Evolutionary conservation across 169 alveolate species (phyloP), one percentile per base, ranked within the genome.

Genomic region (Amoebophrya sp.): DNA sequence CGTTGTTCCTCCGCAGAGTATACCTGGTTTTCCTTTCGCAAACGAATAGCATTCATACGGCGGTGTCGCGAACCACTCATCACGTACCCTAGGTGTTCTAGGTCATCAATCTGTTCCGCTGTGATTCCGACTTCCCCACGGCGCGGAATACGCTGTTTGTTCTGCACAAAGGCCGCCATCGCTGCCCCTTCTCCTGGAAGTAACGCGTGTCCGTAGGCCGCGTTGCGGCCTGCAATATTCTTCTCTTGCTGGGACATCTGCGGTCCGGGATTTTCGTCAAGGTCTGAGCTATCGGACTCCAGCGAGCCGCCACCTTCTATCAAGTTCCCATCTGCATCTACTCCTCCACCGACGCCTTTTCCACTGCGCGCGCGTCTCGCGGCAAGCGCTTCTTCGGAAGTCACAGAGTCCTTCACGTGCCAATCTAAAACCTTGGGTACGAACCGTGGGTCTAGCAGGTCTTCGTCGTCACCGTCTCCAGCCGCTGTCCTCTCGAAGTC

Each of bases 31-130:
- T 96, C 97, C 89, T 96, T 96, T 93, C 97, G 93, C 89, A 95
- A 92, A 65, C 98, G 95, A 41, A 96, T 96, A 34, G 98, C 89
- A 36, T 65, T 65, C 89, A 65, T 65, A 36, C 89, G 89, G 18
- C 26, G 2, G 34, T 65, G 89, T 0, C 89, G 18, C 41, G 97
- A 94, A 41, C 99, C 99, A 92, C 98, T 96, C 99, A 97, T 97
- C 39, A 97, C 99, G 93, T 97, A 97, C 24, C 99, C 99, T 41
- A 97, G 94, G 41, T 94, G 94, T 94, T 97, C 99, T 91, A 95
- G 97, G 47, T 93, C 91, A 94, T 96, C 98, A 39, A 97, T 97
- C 89, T 97, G 96, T 65, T 97, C 99, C n/a, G 97, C 96, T 0
- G 98, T 95, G 47, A 97, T 91, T 14, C 99, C 99, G 29, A 96